Evolutionary conservation across 108 stramenopile genomes (phyloP).

Genomic region (Conticribra weissflogii): DNA sequence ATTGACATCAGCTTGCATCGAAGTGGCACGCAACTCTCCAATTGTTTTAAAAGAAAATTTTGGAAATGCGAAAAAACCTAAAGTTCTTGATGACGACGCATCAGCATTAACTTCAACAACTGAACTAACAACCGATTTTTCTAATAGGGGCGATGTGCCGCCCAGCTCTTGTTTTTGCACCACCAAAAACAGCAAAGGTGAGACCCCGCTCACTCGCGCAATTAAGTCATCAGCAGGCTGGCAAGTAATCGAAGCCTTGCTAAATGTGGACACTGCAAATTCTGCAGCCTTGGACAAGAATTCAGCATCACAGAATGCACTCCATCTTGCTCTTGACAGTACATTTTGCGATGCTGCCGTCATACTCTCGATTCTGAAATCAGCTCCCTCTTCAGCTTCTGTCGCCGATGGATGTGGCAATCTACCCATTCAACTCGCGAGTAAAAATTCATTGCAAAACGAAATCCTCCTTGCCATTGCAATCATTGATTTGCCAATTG

Average conservation of each 20-base stretch:
- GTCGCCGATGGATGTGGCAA: slow-evolving; percentile 60
- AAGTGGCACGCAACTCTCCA: slow-evolving; percentile 39
- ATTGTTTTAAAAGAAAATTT: slow-evolving; percentile 19
- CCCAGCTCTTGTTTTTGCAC: slow-evolving; percentile 7
- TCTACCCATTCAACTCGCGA: slow-evolving; percentile 82
- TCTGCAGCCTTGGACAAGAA: slow-evolving; percentile 55
- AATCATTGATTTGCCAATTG: slow-evolving; percentile 80
- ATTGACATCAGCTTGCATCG: slow-evolving; percentile 67
- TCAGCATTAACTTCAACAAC: slow-evolving; percentile 30
- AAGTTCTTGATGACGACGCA: slow-evolving; percentile 50
- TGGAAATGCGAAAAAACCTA: slow-evolving; percentile 21
- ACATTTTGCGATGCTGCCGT: slow-evolving; percentile 66
- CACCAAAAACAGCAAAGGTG: slow-evolving; percentile 67
- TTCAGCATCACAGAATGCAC: slow-evolving; percentile 57
- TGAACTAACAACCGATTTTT: slow-evolving; percentile 19
- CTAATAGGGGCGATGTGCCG: slow-evolving; percentile 14
- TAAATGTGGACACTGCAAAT: slow-evolving; percentile 62
- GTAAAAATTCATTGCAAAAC: slow-evolving; percentile 63
- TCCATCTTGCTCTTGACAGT: slow-evolving; percentile 68
- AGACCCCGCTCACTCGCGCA: slow-evolving; percentile 69
- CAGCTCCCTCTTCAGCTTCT: slow-evolving; percentile 60
- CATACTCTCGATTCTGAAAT: slow-evolving; percentile 75
- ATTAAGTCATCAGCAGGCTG: slow-evolving; percentile 66
- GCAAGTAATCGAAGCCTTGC: slow-evolving; percentile 75
- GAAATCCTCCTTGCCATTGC: slow-evolving; percentile 82